Evolutionary conservation across 2,329 filamentous ascomycete species (phyloP), one percentile per base, ranked within the genome.

Genomic region (Harringtonia lauricola): DNA sequence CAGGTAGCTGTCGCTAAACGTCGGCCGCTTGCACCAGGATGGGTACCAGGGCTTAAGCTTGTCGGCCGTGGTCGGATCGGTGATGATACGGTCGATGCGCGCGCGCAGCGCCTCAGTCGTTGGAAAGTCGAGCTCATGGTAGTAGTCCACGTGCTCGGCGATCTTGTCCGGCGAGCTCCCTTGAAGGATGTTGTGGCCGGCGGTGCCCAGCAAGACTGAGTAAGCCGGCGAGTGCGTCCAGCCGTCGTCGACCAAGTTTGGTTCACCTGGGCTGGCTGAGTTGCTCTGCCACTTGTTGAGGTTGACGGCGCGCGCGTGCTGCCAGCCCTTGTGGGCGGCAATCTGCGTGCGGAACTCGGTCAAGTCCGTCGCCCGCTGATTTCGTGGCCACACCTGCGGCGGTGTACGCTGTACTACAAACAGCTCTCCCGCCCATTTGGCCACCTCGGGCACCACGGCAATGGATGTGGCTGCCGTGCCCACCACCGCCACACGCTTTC

Each of bases 1-100:
- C 0, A 82, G 65, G 51, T 78, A 81, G 6, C 69, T 65, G 51
- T 81, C 74, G 57, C 75, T 74, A 57, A 80, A 81, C 34, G 64
- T 70, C 0, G 78, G 76, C 0, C 79, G 68, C 56, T 83, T 83
- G 62, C 79, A 83, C 68, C 72, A 79, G 0, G 59, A 58, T 0
- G 72, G 67, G 52, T 81, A 83, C 72, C 73, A 79, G 0, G 75
- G 63, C 53, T 76, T 74, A 8, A 81, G 64, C 3, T 58, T 64
- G 24, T 65, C 64, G 0, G 77, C 76, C 0, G 68, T 74, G 2
- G 55, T 57, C 12, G 57, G 56, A 50, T 81, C 67, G 31, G 67
- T 57, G n/a, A 82, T 75, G n/a, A 71, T 56, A 0, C 60, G 51
- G n/a, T 70, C 66, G 7, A 69, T 61, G 3, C 71, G 65, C 3